Base-by-base conservation (phyloP, 2,329 filamentous ascomycete genomes). In the Penicillium expansum region DNA sequence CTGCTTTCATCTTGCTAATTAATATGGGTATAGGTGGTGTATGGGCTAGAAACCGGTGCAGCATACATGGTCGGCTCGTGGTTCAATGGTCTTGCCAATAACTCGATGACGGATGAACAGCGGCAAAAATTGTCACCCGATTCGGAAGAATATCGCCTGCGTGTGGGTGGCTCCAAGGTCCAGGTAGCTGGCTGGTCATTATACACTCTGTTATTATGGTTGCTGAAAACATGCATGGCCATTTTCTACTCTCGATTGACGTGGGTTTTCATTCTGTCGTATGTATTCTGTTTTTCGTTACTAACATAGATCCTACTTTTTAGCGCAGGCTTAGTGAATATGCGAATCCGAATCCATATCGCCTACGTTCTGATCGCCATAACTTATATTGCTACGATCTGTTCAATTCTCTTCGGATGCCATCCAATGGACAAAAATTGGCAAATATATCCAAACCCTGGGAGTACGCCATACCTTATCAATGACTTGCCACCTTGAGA, bases 361-460 rank as follows among this genome's bases (percentile, higher is more conserved):
- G 82, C 82, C 8, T 84, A 83, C 57, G 70, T 63, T 3, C 62
- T 84, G 35, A 76, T 86, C 33, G 71, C 71, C 0, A 62, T 61
- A 2, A 84, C 80, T 4, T 86, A 80, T 60, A 53, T 85, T 29
- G 75, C 75, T 0, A 78, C 79, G 5, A 69, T 83, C 29, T 71
- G 80, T 33, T 79, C 79, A 4, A 77, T 85, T 35, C 75, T 84
- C 14, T 71, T 82, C 3, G 77, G 78, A 8, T 86, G 84, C 60
- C 74, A 75, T 24, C 83, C 83, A 0, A 77, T 86, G 52, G 61
- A 72, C 27, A 77, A 77, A 38, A 82, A 83, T 63, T 86, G 83
- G 83, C 82, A 86, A 67, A 84, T 86, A 48, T 72, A 79, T 51
- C 84, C 84, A 0, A 69, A 86, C 30, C 83, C 83, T 0, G 82